These are phyloP conservation scores for Porphyrellus cyaneotinctus DNA, from an alignment of 768 basidiomycete genomes.

Conservation along the genomic window DNA sequence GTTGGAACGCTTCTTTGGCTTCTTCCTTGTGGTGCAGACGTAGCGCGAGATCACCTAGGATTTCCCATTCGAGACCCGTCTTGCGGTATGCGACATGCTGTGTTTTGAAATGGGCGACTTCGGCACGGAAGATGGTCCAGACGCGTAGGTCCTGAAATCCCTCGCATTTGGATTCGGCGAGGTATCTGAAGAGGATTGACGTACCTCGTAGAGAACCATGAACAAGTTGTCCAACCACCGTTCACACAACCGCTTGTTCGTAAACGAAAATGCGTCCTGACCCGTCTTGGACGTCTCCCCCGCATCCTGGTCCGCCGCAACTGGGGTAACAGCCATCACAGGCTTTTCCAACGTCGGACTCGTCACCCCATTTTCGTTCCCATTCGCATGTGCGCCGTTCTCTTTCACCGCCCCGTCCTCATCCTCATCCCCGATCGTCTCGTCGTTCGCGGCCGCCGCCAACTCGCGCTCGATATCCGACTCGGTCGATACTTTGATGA, in stretches of 20 bases:
- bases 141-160: slow-evolving; percentile 84
- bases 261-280: slow-evolving; percentile 82
- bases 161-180: too few species aligned
- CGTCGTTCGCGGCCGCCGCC: slow-evolving; percentile 28
- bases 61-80: slow-evolving; percentile 97
- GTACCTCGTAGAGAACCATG: slow-evolving; percentile 95
- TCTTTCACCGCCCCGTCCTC: slow-evolving; percentile 6
- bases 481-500: slow-evolving; percentile 76
- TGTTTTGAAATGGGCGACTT: slow-evolving; percentile 97
- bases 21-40: slow-evolving; percentile 98
- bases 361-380: slow-evolving; percentile 11
- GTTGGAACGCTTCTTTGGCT: slow-evolving; percentile 95
- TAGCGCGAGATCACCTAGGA: slow-evolving; percentile 88
- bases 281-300: slow-evolving; percentile 22
- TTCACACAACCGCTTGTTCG: slow-evolving; percentile 94
- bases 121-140: slow-evolving; percentile 98
- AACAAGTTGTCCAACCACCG: slow-evolving; percentile 97
- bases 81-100: slow-evolving; percentile 98
- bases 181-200: slow-evolving; percentile 16
- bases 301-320: slow-evolving; percentile 26
- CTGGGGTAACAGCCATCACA: slow-evolving; percentile 38
- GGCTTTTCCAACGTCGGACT: slow-evolving; percentile 39
- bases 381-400: slow-evolving; percentile 16
- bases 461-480: slow-evolving; percentile 49
- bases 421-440: slow-evolving; percentile 5